Percentiles rank a stretch among this genome's conserved stretches.
Evolutionary conservation across 129 eudicot genomes (phyloP).

Genomic region (Artemisia tridentata): DNA sequence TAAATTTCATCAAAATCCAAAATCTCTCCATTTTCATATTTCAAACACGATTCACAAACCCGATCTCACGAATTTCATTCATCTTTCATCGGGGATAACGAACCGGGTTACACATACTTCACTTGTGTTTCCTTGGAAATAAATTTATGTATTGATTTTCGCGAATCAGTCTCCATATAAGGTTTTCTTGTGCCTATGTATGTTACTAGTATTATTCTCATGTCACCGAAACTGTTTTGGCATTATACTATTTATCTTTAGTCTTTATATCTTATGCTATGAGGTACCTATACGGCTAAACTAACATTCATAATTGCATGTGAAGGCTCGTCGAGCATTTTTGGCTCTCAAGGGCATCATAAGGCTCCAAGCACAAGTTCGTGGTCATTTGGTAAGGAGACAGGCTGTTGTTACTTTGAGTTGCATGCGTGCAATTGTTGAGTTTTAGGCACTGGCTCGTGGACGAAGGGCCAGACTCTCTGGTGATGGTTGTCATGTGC

Average conservation of each 20-base stretch:
- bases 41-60: no score
- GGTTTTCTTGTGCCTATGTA: neutral
- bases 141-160: no score
- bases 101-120: no score
- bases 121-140: no score
- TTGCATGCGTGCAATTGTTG: conserved; percentile 70
- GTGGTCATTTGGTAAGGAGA: conserved; percentile 74
- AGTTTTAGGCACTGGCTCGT: conserved; percentile 73
- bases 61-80: no score
- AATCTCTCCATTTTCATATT: no score
- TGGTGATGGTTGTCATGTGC: conserved; percentile 38
- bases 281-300: neutral
- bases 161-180: neutral
- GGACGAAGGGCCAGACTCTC: conserved; percentile 59
- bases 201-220: conserved; percentile 3
- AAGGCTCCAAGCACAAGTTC: conserved; percentile 81
- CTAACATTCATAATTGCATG: conserved; percentile 20
- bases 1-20: no score
- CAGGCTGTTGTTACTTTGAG: conserved; percentile 78
- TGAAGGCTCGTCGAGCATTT: conserved; percentile 90
- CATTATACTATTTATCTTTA: neutral
- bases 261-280: neutral
- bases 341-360: conserved; percentile 80
- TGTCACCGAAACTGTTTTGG: conserved; percentile 1
- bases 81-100: no score